Conservation (phyloP, 306 rosid species). For the Prunus davidiana region DNA sequence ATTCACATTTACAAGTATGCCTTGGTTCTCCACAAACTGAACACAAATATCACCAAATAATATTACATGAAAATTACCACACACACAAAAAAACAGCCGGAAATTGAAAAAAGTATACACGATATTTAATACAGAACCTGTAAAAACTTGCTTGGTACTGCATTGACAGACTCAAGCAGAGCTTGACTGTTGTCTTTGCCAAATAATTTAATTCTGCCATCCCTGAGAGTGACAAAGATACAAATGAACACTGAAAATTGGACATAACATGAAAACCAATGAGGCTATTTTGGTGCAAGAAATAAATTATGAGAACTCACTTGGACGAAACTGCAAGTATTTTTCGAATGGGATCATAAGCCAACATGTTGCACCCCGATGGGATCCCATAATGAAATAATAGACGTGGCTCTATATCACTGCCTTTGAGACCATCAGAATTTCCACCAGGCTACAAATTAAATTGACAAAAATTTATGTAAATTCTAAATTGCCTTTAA, state of each 20-base stretch:
- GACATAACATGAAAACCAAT: background rate
- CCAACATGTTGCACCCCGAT: constrained; percentile 44
- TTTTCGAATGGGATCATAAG: constrained; percentile 62
- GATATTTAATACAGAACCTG: constrained; percentile 35
- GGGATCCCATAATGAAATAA: constrained; percentile 77
- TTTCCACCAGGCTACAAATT: constrained; percentile 46
- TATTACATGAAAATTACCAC: background rate
- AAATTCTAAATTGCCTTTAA: no score
- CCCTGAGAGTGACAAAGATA: constrained; percentile 33
- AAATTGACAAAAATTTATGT: background rate
- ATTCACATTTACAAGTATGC: constrained; percentile 62
- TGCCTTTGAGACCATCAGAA: constrained; percentile 36
- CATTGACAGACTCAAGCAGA: constrained; percentile 61
- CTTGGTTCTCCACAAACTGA: constrained; percentile 75
- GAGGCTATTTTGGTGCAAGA: background rate
- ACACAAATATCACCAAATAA: constrained; percentile 8
- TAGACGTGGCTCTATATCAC: constrained; percentile 53
- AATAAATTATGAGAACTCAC: constrained; percentile 32
- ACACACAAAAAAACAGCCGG: background rate
- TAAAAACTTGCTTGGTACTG: constrained; percentile 67
- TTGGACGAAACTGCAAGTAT: constrained; percentile 75
- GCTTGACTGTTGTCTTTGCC: constrained; percentile 72
- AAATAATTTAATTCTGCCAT: constrained; percentile 79
- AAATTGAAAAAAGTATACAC: background rate
- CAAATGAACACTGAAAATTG: background rate